Percentiles rank a stretch among this genome's conserved stretches.
Evolutionary conservation across 2,329 filamentous ascomycete genomes (phyloP).

Genomic region (Coniochaeta ligniaria): DNA sequence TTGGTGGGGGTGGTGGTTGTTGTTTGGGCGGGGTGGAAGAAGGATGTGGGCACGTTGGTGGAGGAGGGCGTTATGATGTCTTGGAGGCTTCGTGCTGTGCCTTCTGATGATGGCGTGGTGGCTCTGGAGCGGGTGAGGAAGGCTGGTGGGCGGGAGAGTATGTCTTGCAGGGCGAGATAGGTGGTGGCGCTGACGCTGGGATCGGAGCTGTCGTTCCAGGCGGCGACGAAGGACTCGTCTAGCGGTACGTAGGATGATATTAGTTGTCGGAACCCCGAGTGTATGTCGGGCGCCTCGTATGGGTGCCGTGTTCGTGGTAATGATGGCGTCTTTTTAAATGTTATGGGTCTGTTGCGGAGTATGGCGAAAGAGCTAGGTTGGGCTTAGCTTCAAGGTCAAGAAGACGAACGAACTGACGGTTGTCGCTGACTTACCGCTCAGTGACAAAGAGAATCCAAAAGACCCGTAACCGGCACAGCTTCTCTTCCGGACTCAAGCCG

Average conservation of each 20-base stretch:
- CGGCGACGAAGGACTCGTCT: slow-evolving; percentile 54
- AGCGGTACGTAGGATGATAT: slow-evolving; percentile 56
- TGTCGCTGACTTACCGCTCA: slow-evolving; percentile 36
- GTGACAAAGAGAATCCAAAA: slow-evolving; percentile 59
- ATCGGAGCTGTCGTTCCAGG: slow-evolving; percentile 54
- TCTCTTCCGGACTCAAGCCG: slow-evolving; percentile 39
- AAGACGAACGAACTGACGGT: not conserved
- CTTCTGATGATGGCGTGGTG: slow-evolving; percentile 16
- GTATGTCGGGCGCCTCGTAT: slow-evolving; percentile 43
- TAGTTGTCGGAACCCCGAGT: slow-evolving; percentile 52
- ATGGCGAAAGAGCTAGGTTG: slow-evolving; percentile 52
- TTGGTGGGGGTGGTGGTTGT: not conserved
- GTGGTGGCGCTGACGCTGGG: slow-evolving; percentile 24
- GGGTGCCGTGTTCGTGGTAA: slow-evolving; percentile 43
- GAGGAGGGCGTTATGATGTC: not conserved
- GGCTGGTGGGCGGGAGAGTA: slow-evolving; percentile 22
- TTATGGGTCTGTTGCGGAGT: slow-evolving; percentile 55
- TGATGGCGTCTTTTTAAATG: slow-evolving; percentile 51
- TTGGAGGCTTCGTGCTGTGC: not conserved
- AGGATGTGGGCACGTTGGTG: not conserved
- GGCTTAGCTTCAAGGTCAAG: not conserved
- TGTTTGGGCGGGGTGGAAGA: not conserved
- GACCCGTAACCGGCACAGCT: slow-evolving; percentile 44
- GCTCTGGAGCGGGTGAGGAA: slow-evolving; percentile 17
- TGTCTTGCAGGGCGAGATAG: slow-evolving; percentile 25